phyloP scores from a whole-genome alignment of 371 early-diverging fungal genomes.

The Mortierella sp. region DNA sequence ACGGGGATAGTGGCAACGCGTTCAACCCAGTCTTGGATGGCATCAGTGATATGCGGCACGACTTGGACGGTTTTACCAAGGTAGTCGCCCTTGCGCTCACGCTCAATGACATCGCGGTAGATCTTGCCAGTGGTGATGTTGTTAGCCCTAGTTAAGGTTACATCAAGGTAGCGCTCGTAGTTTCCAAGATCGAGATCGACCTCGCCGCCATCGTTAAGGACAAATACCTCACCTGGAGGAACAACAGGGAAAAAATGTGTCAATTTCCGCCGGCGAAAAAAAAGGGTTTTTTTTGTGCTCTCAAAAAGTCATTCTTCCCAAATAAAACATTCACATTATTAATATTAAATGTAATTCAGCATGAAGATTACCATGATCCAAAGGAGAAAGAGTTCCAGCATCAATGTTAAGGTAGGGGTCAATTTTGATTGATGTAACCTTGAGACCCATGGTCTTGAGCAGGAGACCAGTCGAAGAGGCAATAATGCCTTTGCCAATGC shows the following conservation, averaged over 20 bases:
- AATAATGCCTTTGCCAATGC: conserved; percentile 99
- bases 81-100: conserved; percentile 96
- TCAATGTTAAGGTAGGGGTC: conserved; percentile 99
- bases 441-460: conserved; percentile 94
- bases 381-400: conserved; percentile 97
- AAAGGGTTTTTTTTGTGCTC: conserved; percentile 8
- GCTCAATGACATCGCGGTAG: conserved; percentile 96
- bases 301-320: background rate
- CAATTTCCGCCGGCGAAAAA: conserved; percentile 11
- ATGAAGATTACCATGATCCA: conserved; percentile 90
- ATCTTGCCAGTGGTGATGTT: conserved; percentile 99
- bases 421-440: conserved; percentile 99
- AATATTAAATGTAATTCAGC: conserved; percentile 91
- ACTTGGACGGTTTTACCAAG: conserved; percentile 99
- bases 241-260: background rate
- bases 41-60: conserved; percentile 98
- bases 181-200: conserved; percentile 99
- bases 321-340: background rate
- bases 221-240: conserved; percentile 95
- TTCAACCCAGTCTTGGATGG: conserved; percentile 98
- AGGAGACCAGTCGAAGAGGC: conserved; percentile 98
- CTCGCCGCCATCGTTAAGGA: conserved; percentile 99
- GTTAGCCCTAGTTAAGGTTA: conserved; percentile 95
- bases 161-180: conserved; percentile 98
- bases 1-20: conserved; percentile 90